Base-by-base conservation (phyloP, 2,329 filamentous ascomycete species). In the Sporothrix curviconia region DNA sequence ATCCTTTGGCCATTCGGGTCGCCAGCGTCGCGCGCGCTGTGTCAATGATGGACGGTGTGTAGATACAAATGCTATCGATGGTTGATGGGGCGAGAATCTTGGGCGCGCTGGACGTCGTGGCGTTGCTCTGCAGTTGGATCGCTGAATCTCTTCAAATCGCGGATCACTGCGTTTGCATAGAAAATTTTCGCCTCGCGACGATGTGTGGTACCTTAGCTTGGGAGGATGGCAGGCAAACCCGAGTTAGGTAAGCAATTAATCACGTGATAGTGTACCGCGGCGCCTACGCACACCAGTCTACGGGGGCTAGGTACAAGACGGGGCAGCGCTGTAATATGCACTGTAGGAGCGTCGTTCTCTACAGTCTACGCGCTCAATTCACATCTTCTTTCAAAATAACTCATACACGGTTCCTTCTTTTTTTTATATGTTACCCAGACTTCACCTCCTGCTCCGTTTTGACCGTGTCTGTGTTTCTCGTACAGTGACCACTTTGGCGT, bases 111-210 rank as follows among this genome's bases (percentile, higher is more conserved):
- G n/a, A n/a, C n/a, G n/a, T n/a, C n/a, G n/a, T n/a, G n/a, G n/a
- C n/a, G n/a, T n/a, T n/a, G n/a, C n/a, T n/a, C n/a, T n/a, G n/a
- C n/a, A n/a, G n/a, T n/a, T 55, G 22, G 32, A 50, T 50, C 14
- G 47, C 37, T 34, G 14, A 9, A 36, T 50, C 15, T 43, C n/a
- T n/a, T n/a, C n/a, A n/a, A n/a, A n/a, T n/a, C n/a, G n/a, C n/a
- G n/a, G n/a, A n/a, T n/a, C n/a, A n/a, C n/a, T n/a, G n/a, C n/a
- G n/a, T n/a, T n/a, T n/a, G 54, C 44, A 43, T 52, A 46, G 55
- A 57, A 57, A 57, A 57, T 51, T 57, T 57, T 57, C 53, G 37
- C 47, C 25, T n/a, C 47, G 55, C 55, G 55, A 52, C 55, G 32
- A 30, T n/a, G n/a, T n/a, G 11, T 36, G 12, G 32, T 25, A 9